Evolutionary conservation across 2,329 filamentous ascomycete species (phyloP), one percentile per base, ranked within the genome.

Genomic region (Hypoxylon sp.): DNA sequence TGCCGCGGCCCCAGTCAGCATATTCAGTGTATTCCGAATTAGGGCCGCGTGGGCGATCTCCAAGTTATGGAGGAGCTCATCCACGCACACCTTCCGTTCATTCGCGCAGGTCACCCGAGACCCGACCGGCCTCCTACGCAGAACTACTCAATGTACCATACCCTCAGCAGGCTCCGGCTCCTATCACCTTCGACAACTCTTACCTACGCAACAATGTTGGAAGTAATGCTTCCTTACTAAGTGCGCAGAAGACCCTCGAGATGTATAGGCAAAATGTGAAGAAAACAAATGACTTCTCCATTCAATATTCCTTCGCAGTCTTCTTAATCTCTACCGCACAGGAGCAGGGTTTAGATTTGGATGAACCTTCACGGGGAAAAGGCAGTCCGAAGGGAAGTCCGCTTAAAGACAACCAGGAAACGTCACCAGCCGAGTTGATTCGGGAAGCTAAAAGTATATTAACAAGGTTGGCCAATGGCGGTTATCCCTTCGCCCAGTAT

Each of bases 181-280:
- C 93, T 81, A 75, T 93, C 82, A 76, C 87, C 28, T 85, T 97
- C 65, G 93, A 97, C 79, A 98, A 98, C 77, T 89, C 91, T 10
- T 87, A 91, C 69, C 83, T 99, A 52, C 91, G 93, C 66, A 89
- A 86, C 61, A 90, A 88, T 14, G 90, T 99, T 23, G 96, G 96
- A 48, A 91, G 89, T 76, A 97, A 97, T 82, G 95, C 95, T 2
- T 97, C 94, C 19, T 85, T 99, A 11, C 87, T 99, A 30, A 94
- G 93, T 75, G 91, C 93, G 34, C 93, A 95, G 77, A 94, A 98
- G 81, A 99, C 96, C 1, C 87, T 99, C 52, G 94, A 98, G 60
- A 98, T 98, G 95, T 99, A 99, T 79, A 89, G 95, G 48, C 91
- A 91, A 60, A 99, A 98, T 76, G 93, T 98, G 64, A 98, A 98